Evolutionary conservation across 345 rosid species (phyloP), one percentile per base, ranked within the genome.

Genomic region (Camelina laxa): DNA sequence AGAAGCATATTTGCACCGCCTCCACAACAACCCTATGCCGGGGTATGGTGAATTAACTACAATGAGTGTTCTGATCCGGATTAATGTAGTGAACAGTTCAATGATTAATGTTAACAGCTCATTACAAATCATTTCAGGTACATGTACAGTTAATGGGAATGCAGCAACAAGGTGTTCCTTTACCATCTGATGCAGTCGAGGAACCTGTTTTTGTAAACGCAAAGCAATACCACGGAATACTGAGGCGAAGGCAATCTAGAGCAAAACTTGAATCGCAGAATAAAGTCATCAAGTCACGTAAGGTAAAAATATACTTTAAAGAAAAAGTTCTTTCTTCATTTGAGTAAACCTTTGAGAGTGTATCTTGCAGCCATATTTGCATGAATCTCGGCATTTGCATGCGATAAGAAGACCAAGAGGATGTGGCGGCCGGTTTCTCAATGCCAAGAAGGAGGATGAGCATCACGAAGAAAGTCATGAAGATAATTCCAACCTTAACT

Each of bases 121-220:
- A 8, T 12, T 47, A 48, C 51, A 17, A 27, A 75, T 58, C 39
- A 33, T 69, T 70, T 59, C 79, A 88, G 97, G 95, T 88, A 77
- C 93, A 90, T 75, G 79, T 89, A 72, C 96, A 94, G 85, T 79
- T 91, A 21, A 90, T 95, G 97, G 97, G 93, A 77, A 81, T 91
- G 67, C 99, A 95, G 82, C 97, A 91, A 80, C 93, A 89, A 78
- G 97, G 93, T 78, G 91, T 95, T 75, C 97, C 96, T 47, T 80
- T 95, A 75, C 91, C 96, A 74, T 79, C 97, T 17, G 97, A 88
- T 79, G 89, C 92, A 64, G 88, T 95, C 39, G 99, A 95, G 79
- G 99, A 95, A 70, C 99, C 99, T 61, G 97, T 95, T 39, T 95
- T 91, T 82, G 99, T 95, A 38, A 95, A 95, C 82, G 99, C 99